phyloP scores from a whole-genome alignment of 768 basidiomycete genomes.

The Boletus insuetus region DNA sequence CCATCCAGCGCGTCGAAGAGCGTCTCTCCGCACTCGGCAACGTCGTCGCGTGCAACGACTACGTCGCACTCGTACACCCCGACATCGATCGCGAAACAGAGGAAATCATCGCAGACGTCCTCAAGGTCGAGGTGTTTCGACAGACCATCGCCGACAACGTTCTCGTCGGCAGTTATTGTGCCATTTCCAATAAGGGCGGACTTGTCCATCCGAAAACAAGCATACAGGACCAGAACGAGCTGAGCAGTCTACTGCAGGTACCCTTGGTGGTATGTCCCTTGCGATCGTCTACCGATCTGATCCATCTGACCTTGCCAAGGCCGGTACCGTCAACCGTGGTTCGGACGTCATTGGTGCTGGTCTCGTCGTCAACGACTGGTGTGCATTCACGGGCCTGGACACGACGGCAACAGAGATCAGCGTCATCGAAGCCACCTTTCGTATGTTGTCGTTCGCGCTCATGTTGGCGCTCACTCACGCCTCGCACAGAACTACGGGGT shows the following conservation, averaged over 20 bases:
- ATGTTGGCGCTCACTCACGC: slow-evolving; percentile 6
- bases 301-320: slow-evolving; percentile 43
- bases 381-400: slow-evolving; percentile 97
- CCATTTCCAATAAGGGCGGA: slow-evolving; percentile 94
- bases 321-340: slow-evolving; percentile 97
- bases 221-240: slow-evolving; percentile 95
- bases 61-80: slow-evolving; percentile 97
- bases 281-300: neutral
- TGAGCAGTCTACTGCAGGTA: slow-evolving; percentile 90
- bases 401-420: slow-evolving; percentile 99
- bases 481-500: slow-evolving; percentile 71
- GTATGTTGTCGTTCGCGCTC: slow-evolving; percentile 47
- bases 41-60: slow-evolving; percentile 98
- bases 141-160: slow-evolving; percentile 98
- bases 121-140: slow-evolving; percentile 98
- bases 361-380: slow-evolving; percentile 98
- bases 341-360: slow-evolving; percentile 98
- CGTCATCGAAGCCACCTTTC: slow-evolving; percentile 97
- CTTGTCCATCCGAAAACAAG: slow-evolving; percentile 98
- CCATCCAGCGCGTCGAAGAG: slow-evolving; percentile 95
- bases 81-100: slow-evolving; percentile 98
- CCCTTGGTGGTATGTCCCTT: slow-evolving; percentile 79
- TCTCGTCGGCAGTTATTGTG: slow-evolving; percentile 94
- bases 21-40: slow-evolving; percentile 96
- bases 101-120: slow-evolving; percentile 98